Conservation (phyloP, 2,329 filamentous ascomycete genomes). For the Daldinia sp. region DNA sequence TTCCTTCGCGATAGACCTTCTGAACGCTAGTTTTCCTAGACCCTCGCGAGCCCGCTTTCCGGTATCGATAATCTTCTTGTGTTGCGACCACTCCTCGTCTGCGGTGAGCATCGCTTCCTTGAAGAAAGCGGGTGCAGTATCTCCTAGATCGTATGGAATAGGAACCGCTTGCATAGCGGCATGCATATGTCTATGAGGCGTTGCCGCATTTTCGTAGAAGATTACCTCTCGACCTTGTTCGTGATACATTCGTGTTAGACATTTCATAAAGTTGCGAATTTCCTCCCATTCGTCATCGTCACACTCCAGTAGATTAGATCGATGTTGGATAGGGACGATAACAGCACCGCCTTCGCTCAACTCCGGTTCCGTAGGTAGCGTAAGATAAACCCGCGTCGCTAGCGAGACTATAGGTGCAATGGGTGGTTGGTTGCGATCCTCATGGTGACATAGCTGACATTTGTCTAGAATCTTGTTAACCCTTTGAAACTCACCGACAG, state of each 20-base stretch:
- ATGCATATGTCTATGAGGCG: constrained; percentile 79
- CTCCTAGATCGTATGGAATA: constrained; percentile 89
- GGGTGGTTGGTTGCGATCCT: constrained; percentile 77
- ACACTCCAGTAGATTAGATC: constrained; percentile 91
- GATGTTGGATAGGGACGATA: constrained; percentile 88
- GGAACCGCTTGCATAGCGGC: constrained; percentile 87
- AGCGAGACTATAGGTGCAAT: constrained; percentile 86
- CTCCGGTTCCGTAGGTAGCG: constrained; percentile 88
- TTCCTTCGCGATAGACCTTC: constrained; percentile 85
- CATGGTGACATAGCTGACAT: constrained; percentile 92
- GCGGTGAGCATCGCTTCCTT: constrained; percentile 87
- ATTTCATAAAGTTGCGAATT: constrained; percentile 99
- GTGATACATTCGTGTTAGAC: constrained; percentile 91
- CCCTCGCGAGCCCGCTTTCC: constrained; percentile 69
- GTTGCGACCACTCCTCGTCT: constrained; percentile 95
- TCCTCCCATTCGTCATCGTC: constrained; percentile 99
- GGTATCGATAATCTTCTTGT: constrained; percentile 94
- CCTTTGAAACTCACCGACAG: constrained; percentile 88
- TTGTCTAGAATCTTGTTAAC: constrained; percentile 85
- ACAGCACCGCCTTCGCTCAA: constrained; percentile 83
- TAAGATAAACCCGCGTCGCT: constrained; percentile 85
- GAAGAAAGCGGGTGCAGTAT: constrained; percentile 93
- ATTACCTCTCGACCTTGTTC: constrained; percentile 90
- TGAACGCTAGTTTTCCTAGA: constrained; percentile 81
- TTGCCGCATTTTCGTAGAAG: constrained; percentile 96